Percentiles rank a stretch among this genome's conserved stretches.
phyloP scores from a whole-genome alignment of 1,139 yeast species.

The Nadsonia starkeyi-henricii region DNA sequence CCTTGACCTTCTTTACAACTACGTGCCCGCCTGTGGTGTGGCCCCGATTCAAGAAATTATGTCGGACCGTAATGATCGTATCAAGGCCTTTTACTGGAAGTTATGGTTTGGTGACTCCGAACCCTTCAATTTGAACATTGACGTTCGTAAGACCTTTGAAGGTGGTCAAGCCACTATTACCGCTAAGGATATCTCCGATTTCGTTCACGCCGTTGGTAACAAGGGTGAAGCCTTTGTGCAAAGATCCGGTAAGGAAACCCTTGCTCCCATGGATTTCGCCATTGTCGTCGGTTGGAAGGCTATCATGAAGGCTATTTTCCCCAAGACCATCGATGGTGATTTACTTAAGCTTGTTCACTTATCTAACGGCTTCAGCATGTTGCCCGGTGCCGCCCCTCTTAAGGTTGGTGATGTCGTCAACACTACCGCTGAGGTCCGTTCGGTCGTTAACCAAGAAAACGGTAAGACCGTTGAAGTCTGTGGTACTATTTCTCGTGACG shows the following conservation, averaged over 20 bases:
- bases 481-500: conserved; percentile 72
- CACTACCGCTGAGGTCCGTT: conserved; percentile 70
- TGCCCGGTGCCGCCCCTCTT: conserved; percentile 83
- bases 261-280: conserved; percentile 99
- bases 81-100: conserved; percentile 94
- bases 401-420: conserved; percentile 77
- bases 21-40: conserved; percentile 75
- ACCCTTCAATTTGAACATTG: conserved; percentile 38
- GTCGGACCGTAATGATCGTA: conserved; percentile 83
- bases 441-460: conserved; percentile 79
- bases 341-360: conserved; percentile 84
- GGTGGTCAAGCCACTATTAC: conserved; percentile 63
- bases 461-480: conserved; percentile 95
- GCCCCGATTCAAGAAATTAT: conserved; percentile 88
- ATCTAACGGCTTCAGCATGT: conserved; percentile 88
- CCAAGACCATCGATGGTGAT: conserved; percentile 91
- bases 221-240: conserved; percentile 90
- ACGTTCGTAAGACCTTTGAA: conserved; percentile 49
- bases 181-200: conserved; percentile 71
- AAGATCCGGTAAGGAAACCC: conserved; percentile 60
- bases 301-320: conserved; percentile 93
- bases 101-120: conserved; percentile 78
- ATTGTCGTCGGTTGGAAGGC: conserved; percentile 98
- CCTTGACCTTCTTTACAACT: conserved; percentile 64
- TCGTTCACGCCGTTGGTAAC: conserved; percentile 95